Evolutionary conservation across 2,329 filamentous ascomycete species (phyloP).

Genomic region (Claviceps africana): DNA sequence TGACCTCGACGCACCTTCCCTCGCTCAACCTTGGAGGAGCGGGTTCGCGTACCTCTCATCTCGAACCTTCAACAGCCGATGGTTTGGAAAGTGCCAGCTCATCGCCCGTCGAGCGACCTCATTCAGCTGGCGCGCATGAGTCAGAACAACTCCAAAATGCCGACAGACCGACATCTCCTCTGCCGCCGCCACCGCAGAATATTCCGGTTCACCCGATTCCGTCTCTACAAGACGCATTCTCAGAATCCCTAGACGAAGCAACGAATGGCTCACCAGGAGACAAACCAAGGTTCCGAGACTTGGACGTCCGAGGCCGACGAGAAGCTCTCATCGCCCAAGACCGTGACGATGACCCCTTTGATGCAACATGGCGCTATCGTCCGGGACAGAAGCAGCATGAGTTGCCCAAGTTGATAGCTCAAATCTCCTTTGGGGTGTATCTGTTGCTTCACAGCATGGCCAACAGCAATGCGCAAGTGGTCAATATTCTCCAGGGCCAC

Average conservation of each 20-base stretch:
- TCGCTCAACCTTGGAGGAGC: constrained; percentile 16
- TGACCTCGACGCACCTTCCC: constrained; percentile 17
- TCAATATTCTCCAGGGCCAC: constrained; percentile 77
- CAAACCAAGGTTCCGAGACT: constrained; percentile 39
- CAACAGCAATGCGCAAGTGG: constrained; percentile 77
- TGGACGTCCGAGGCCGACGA: constrained; percentile 47
- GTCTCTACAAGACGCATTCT: constrained; percentile 67
- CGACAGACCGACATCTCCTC: constrained; percentile 7
- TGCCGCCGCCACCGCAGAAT: constrained; percentile 7
- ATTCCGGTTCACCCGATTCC: constrained; percentile 50
- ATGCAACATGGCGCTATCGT: constrained; percentile 61
- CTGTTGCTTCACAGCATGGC: constrained; percentile 72
- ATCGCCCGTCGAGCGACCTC: not conserved
- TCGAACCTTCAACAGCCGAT: constrained; percentile 12
- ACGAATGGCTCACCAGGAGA: constrained; percentile 29
- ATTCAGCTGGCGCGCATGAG: not conserved
- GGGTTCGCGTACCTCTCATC: constrained; percentile 17
- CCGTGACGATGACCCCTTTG: constrained; percentile 56
- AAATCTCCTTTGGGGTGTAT: constrained; percentile 89
- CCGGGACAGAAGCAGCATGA: constrained; percentile 71
- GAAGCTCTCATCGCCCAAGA: constrained; percentile 54
- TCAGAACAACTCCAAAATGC: not conserved
- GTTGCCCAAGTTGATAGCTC: constrained; percentile 75
- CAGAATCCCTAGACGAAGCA: constrained; percentile 66
- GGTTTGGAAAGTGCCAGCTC: not conserved